Base-by-base conservation (phyloP, 768 basidiomycete species). In the Trametes villosa region DNA sequence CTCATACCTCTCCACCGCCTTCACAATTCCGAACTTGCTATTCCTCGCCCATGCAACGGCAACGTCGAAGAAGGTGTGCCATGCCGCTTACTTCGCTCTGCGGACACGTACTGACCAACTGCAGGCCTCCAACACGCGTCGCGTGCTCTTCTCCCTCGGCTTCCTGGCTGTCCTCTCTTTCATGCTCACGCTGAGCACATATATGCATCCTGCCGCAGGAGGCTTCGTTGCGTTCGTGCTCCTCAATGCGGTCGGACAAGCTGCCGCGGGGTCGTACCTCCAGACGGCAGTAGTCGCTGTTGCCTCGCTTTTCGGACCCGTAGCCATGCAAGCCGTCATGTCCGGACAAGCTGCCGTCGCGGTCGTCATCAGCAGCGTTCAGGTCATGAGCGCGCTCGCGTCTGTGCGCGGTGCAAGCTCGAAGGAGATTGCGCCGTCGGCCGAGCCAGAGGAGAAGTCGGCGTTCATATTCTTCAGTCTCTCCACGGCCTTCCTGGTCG, bases 261-360 rank as follows among this genome's bases (percentile, higher is more conserved):
- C 88, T 4, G 75, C 78, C 20, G 79, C 84, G 0, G 88, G 88
- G 0, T 83, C 89, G 9, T 95, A 89, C 70, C 81, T 95, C 20
- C 91, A 90, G 65, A 89, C 87, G 0, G 82, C 92, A 12, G 80
- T 89, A 42, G 83, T 92, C 30, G 92, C 89, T 0, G 82, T 92
- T n/a, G 91, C 92, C 2, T 86, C 92, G 0, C 75, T 93, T 4
- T 91, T 94, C 65, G 94, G 94, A 0, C 81, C 86, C 2, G 72
- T 79, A 8, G 86, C 86, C 13, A 81, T 95, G 52, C 89, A 94
- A 71, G 78, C 84, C 26, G 78, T 91, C 70, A 83, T 95, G 80
- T 85, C 92, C 2, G 94, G 92, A 12, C 92, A 95, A 74, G 94
- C 90, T 0, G 91, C 89, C 0, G 84, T 94, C 2, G 94, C 87